Conservation (phyloP, 192 early-diverging fungal species). For the Gonapodya sp. region DNA sequence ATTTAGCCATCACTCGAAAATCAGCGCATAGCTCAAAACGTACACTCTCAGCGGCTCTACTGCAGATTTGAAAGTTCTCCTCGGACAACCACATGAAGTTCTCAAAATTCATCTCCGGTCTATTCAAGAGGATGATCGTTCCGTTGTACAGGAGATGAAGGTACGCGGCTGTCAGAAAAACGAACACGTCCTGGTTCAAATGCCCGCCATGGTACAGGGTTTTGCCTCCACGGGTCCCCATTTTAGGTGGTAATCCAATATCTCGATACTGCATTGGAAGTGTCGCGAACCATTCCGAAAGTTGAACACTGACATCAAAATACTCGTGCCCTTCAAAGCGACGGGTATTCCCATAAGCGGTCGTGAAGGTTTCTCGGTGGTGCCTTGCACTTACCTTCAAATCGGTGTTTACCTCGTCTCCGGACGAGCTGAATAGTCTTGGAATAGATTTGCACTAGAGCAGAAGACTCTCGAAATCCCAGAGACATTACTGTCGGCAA, state of each 20-base stretch:
- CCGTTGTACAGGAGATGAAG: background rate
- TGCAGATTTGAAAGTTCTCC: background rate
- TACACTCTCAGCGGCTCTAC: background rate
- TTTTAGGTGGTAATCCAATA: background rate
- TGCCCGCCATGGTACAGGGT: background rate
- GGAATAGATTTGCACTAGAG: background rate
- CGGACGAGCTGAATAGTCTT: background rate
- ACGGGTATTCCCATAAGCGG: too few species aligned
- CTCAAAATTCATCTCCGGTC: constrained; percentile 1
- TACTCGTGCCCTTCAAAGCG: background rate
- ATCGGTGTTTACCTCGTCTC: background rate
- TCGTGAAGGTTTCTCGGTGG: too few species aligned
- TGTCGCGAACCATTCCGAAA: background rate
- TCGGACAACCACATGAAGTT: background rate
- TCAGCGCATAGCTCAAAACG: background rate
- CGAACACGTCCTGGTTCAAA: background rate
- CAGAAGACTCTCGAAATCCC: background rate
- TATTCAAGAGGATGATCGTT: background rate
- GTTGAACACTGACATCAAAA: background rate
- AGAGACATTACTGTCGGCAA: background rate
- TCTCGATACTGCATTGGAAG: background rate
- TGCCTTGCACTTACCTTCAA: too few species aligned
- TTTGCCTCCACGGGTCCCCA: background rate
- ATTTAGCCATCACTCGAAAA: background rate
- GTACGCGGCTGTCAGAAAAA: background rate